Percentiles rank a stretch among this genome's conserved stretches.
Evolutionary conservation across 2,329 filamentous ascomycete species (phyloP).

Genomic region (Fusarium sp.): DNA sequence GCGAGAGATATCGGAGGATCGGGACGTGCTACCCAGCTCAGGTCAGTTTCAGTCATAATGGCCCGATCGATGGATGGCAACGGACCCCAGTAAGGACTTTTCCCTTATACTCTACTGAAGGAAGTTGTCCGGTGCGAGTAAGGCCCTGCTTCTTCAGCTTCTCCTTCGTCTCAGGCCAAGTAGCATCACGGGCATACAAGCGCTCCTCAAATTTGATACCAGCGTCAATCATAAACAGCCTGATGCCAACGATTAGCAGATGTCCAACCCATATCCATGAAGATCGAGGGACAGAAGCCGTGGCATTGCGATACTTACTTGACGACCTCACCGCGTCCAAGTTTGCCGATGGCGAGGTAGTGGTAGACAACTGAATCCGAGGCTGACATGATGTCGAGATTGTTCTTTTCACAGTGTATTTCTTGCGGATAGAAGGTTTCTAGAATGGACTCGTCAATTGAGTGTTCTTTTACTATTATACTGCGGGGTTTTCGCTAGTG

Average conservation of each 20-base stretch:
- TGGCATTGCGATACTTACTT: not conserved
- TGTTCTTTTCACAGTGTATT: rapidly evolving
- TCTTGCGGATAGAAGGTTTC: rapidly evolving
- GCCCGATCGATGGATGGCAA: rapidly evolving
- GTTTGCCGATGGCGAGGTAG: slow-evolving; percentile 22
- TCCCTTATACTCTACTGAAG: slow-evolving; percentile 15
- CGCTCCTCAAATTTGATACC: slow-evolving; percentile 4
- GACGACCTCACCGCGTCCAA: slow-evolving; percentile 11
- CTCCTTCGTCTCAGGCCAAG: slow-evolving; percentile 5
- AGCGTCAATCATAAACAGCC: not conserved
- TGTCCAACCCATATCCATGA: too few relatives aligned
- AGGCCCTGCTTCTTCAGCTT: slow-evolving; percentile 8
- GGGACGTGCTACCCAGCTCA: not conserved
- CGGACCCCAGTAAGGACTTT: not conserved
- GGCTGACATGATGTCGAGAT: not conserved
- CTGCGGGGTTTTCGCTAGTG: not conserved
- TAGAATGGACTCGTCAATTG: not conserved
- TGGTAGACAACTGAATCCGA: slow-evolving; percentile 1
- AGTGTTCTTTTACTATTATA: not conserved
- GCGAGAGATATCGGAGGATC: slow-evolving; percentile 50
- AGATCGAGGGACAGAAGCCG: rapidly evolving
- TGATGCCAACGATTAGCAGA: too few relatives aligned
- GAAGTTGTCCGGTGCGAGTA: slow-evolving; percentile 4
- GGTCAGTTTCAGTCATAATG: not conserved
- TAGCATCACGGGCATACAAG: not conserved